Percentiles rank a stretch among this genome's conserved stretches.
Evolutionary conservation across 2,329 filamentous ascomycete genomes (phyloP).

Genomic region (Rosellinia necatrix): DNA sequence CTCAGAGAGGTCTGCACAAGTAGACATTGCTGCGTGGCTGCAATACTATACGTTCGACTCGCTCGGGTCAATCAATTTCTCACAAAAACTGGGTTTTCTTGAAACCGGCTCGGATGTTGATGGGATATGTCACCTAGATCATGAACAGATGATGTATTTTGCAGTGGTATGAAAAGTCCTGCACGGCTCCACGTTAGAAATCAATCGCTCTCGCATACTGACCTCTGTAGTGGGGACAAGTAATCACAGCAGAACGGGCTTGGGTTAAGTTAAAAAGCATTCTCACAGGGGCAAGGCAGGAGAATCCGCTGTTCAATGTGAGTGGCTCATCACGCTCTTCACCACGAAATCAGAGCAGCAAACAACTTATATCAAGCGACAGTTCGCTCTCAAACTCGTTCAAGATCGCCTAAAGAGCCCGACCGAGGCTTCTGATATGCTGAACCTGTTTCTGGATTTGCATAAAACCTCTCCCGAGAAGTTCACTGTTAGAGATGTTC

Average conservation of each 20-base stretch:
- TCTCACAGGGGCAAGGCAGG: conserved; percentile 13
- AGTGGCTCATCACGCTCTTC: not conserved
- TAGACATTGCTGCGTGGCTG: conserved; percentile 22
- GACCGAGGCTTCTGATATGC: conserved; percentile 15
- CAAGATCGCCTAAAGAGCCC: conserved; percentile 15
- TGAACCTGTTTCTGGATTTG: conserved; percentile 17
- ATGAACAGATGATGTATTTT: conserved; percentile 26
- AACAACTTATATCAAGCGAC: not conserved
- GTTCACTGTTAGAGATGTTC: conserved; percentile 18
- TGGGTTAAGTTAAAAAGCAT: conserved; percentile 12
- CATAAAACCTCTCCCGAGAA: conserved; percentile 18
- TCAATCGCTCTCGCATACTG: not conserved
- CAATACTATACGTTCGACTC: conserved; percentile 25
- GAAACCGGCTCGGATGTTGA: conserved; percentile 21
- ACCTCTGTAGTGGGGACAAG: conserved; percentile 26
- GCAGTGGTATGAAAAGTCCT: conserved; percentile 7
- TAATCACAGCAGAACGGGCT: conserved; percentile 3
- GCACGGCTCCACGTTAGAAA: too few species aligned
- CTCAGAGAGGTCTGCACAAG: not conserved
- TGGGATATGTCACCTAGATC: conserved; percentile 21
- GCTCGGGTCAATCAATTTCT: conserved; percentile 20
- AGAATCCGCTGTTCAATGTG: conserved; percentile 24
- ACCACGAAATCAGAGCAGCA: not conserved
- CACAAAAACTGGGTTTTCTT: conserved; percentile 20
- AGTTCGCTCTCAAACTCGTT: conserved; percentile 22